These are phyloP conservation scores for Didymosphaeria variabile DNA, from an alignment of 2,329 filamentous ascomycete species.

Conservation along the genomic window DNA sequence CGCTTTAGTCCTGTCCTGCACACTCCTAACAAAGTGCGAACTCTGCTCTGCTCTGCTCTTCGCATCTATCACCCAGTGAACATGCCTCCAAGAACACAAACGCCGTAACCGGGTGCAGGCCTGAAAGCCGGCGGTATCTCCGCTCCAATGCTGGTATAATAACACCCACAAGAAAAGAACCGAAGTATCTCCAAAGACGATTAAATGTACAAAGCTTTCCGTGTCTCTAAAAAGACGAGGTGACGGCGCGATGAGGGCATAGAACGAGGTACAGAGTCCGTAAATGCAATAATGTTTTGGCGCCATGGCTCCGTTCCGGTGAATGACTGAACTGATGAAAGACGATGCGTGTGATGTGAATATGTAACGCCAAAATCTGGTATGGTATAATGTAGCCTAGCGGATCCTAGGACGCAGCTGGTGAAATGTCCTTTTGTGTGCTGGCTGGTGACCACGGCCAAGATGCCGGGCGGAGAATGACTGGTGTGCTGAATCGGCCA, in stretches of 20 bases:
- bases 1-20: constrained; percentile 5
- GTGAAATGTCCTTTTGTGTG: constrained; percentile 1
- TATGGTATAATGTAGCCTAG: constrained; percentile 13
- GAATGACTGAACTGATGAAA: background rate
- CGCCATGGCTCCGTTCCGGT: constrained; percentile 28
- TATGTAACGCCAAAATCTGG: constrained; percentile 8
- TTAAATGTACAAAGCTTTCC: constrained; percentile 28
- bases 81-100: constrained; percentile 22
- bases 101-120: constrained; percentile 35
- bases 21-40: constrained; percentile 37
- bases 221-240: constrained; percentile 40
- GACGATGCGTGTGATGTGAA: constrained; percentile 12
- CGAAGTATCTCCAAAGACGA: constrained; percentile 13
- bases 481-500: background rate
- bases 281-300: constrained; percentile 38
- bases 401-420: background rate
- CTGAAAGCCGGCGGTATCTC: constrained; percentile 35
- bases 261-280: constrained; percentile 24
- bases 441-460: background rate
- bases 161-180: constrained; percentile 22
- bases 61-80: background rate
- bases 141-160: constrained; percentile 47
- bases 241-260: background rate
- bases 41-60: too few relatives aligned
- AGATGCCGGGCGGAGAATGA: background rate